These are phyloP conservation scores for Venturiaceae sp. DNA, from an alignment of 2,329 filamentous ascomycete species.

Conservation along the genomic window DNA sequence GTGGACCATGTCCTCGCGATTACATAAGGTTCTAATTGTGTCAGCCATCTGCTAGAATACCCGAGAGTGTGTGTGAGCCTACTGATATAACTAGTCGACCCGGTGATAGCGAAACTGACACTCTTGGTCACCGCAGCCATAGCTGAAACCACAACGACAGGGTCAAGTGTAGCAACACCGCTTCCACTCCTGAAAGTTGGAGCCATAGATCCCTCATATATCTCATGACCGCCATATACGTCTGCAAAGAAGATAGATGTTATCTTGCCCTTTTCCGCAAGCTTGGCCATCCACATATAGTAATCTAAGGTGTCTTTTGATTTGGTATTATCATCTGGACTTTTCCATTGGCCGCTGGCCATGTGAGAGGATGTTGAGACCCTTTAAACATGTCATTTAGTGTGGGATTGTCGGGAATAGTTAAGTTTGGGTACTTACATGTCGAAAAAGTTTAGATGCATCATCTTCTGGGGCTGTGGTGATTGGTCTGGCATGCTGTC, in stretches of 20 bases:
- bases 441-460: too few species aligned
- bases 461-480: too few species aligned
- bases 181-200: slow-evolving; percentile 12
- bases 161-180: slow-evolving; percentile 19
- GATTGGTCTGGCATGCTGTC: too few species aligned
- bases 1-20: slow-evolving; percentile 39
- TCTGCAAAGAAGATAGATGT: slow-evolving; percentile 44
- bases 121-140: slow-evolving; percentile 36
- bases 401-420: too few species aligned
- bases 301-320: slow-evolving; percentile 11
- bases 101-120: slow-evolving; percentile 28
- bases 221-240: slow-evolving; percentile 34
- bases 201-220: slow-evolving; percentile 20
- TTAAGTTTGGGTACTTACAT: too few species aligned
- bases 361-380: too few species aligned
- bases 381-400: too few species aligned
- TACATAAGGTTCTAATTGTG: slow-evolving; percentile 22
- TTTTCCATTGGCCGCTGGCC: slow-evolving; percentile 1
- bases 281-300: slow-evolving; percentile 38
- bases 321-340: background rate
- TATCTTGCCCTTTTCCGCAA: slow-evolving; percentile 38
- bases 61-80: slow-evolving; percentile 22
- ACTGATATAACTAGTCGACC: slow-evolving; percentile 24
- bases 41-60: slow-evolving; percentile 26
- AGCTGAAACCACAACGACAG: slow-evolving; percentile 32